These are phyloP conservation scores for Neonectria hederae DNA, from an alignment of 2,329 filamentous ascomycete species.

Conservation along the genomic window DNA sequence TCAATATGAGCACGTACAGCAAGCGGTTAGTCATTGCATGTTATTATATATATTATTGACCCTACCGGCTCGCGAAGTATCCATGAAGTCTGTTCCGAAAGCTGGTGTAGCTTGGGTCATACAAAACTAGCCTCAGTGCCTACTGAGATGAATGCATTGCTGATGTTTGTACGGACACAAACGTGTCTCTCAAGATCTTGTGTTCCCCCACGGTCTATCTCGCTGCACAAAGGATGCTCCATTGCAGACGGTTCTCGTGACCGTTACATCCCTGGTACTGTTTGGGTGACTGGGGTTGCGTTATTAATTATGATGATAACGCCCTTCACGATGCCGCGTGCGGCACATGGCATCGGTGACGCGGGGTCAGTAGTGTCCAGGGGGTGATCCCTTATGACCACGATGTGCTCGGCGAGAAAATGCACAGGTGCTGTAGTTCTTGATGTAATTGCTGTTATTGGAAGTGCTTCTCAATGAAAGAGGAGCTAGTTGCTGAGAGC, in stretches of 20 bases:
- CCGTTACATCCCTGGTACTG: constrained; percentile 2
- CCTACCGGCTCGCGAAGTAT: background rate
- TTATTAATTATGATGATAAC: constrained; percentile 1
- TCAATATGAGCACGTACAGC: background rate
- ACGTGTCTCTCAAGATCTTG: background rate
- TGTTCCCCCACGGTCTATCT: background rate
- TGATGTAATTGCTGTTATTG: background rate
- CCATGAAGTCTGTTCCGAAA: background rate
- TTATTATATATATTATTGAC: too few relatives aligned
- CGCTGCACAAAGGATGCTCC: background rate
- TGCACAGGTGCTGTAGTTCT: background rate
- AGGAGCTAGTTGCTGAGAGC: background rate
- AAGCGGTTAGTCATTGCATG: background rate
- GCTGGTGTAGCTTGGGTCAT: background rate
- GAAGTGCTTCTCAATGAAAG: background rate
- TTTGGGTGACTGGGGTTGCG: constrained; percentile 1
- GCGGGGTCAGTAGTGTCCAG: constrained; percentile 5
- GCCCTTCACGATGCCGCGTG: background rate
- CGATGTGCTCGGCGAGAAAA: background rate
- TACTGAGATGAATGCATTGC: background rate
- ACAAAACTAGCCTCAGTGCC: background rate
- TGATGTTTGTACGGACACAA: background rate
- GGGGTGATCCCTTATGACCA: background rate
- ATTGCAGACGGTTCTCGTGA: constrained; percentile 1
- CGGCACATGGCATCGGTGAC: constrained; percentile 24